Conservation (phyloP, 225 moss, liverwort and hornwort genomes). For the Polytrichum formosum region DNA sequence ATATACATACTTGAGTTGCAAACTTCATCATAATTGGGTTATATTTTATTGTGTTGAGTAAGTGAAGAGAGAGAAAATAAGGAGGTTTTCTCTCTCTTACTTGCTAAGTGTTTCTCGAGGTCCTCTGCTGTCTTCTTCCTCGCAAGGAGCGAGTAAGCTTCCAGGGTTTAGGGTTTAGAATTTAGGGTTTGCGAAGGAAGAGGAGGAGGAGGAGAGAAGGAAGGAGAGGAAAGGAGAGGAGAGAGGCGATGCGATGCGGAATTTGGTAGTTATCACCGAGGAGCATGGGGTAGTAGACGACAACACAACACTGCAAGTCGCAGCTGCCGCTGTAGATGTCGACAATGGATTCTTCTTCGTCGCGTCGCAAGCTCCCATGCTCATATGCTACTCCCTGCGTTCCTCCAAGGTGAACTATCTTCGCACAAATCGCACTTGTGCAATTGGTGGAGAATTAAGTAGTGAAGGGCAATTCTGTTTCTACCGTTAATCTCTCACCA, state of each 20-base stretch:
- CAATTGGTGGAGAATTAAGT: background rate
- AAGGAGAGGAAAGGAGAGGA: too few species aligned
- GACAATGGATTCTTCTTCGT: constrained; percentile 49
- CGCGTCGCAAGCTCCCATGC: constrained; percentile 36
- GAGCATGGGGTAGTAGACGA: constrained; percentile 44
- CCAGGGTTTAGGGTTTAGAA: too few species aligned
- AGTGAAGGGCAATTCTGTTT: background rate
- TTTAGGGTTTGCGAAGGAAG: too few species aligned
- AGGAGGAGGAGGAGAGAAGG: too few species aligned
- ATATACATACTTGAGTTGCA: too few species aligned
- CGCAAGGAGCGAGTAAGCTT: too few species aligned
- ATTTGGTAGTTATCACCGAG: constrained; percentile 58
- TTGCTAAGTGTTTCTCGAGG: too few species aligned
- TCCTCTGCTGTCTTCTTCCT: too few species aligned
- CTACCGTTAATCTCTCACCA: background rate
- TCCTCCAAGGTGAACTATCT: constrained; percentile 39
- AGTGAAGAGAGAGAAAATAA: too few species aligned
- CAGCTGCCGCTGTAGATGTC: constrained; percentile 50
- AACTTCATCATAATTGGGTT: too few species aligned
- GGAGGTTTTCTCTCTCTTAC: too few species aligned
- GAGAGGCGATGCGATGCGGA: constrained; percentile 36
- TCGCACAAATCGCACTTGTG: background rate
- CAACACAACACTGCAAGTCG: constrained; percentile 46
- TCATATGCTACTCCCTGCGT: constrained; percentile 46
- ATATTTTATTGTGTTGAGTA: too few species aligned